Evolutionary conservation across 176 grass and related monocot species (phyloP), one percentile per base, ranked within the genome.

Genomic region (Tillandsia fasciculata): DNA sequence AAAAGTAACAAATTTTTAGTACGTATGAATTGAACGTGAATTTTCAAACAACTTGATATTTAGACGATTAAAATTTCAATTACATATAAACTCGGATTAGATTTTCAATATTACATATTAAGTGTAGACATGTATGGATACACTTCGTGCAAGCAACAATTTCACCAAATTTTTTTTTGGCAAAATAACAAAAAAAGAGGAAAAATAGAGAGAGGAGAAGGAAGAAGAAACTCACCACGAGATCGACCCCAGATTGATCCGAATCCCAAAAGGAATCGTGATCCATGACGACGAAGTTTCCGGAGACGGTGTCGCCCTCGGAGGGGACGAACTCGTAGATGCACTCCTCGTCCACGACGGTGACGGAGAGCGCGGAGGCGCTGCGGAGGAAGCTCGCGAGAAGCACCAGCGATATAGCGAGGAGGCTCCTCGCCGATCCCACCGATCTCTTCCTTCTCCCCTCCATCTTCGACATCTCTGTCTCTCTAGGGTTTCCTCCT

Each of bases 201-300:
- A 2, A 29, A 29, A 29, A 33, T 33, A 5, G 29, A 33, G 4
- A 33, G 29, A 33, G 2, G 33, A 42, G 33, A 42, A 42, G 33
- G 33, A 42, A 42, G 54, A 14, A 22, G 54, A 18, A 22, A 59
- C 54, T 68, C 81, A 78, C 81, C 68, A 79, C 70, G 71, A 97
- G 83, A 79, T 97, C 94, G 77, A 97, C 85, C 66, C 94, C 94
- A 28, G 94, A 89, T 76, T 97, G 89, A 72, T 97, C 94, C 49
- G 94, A 90, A 49, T 84, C 65, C 94, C 94, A 97, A 79, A 97
- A 97, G 61, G 92, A 90, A 71, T 97, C 94, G 65, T 97, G 94
- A 81, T 97, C 94, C 12, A 92, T 79, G 69, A 97, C 94, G 68
- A 97, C 94, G 86, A 97, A 97, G 73, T 97, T 97, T 12, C 94